Evolutionary conservation across 2,329 filamentous ascomycete genomes (phyloP).

Genomic region (Claviceps pusilla): DNA sequence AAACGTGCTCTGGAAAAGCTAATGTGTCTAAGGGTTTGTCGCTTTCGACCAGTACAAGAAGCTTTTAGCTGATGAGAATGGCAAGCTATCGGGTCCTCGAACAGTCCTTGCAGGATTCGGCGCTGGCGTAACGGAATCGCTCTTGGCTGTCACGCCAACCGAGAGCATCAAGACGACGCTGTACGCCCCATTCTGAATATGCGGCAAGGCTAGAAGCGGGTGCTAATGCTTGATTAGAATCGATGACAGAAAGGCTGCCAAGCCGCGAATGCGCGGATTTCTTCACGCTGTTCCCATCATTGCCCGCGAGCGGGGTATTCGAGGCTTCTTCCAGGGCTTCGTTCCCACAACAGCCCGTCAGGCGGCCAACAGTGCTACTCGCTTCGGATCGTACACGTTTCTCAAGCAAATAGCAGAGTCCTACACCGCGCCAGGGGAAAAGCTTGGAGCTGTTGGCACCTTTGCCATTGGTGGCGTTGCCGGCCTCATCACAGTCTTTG

Average conservation of each 20-base stretch:
- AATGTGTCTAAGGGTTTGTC: conserved; percentile 45
- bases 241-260: conserved; percentile 77
- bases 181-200: conserved; percentile 20
- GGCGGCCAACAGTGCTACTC: conserved; percentile 81
- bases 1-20: neutral
- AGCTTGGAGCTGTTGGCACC: conserved; percentile 72
- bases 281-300: conserved; percentile 81
- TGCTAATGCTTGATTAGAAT: conserved; percentile 40
- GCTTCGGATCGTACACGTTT: conserved; percentile 82
- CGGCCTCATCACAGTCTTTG: conserved; percentile 78
- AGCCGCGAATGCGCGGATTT: conserved; percentile 82
- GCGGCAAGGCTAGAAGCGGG: neutral
- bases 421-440: conserved; percentile 88
- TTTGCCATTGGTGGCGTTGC: conserved; percentile 84
- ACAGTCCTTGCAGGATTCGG: conserved; percentile 91
- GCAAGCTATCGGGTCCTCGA: conserved; percentile 75
- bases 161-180: conserved; percentile 97
- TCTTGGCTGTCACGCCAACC: conserved; percentile 88
- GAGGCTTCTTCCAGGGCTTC: conserved; percentile 94
- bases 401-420: conserved; percentile 82
- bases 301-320: conserved; percentile 68
- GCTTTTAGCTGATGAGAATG: conserved; percentile 65
- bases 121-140: conserved; percentile 83
- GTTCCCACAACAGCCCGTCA: conserved; percentile 88
- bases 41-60: conserved; percentile 91